Base-by-base conservation (phyloP, 352 stramenopile species). In the Phytophthora multivora region DNA sequence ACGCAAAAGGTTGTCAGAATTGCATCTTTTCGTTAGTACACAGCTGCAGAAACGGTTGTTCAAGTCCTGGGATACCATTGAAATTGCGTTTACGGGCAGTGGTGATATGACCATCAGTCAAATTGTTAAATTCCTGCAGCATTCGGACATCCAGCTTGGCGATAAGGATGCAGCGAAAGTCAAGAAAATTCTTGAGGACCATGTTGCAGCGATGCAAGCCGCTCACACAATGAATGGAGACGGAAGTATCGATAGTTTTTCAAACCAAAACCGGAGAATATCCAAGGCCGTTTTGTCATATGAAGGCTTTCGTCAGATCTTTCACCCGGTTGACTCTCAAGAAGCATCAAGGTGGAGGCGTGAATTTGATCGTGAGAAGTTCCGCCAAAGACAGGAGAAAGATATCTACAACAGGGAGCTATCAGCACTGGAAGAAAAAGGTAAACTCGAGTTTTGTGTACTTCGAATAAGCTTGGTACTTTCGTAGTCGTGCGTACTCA, bases 321-420 rank as follows among this genome's bases (percentile, higher is more conserved):
- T 92, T 50, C 79, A 86, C 25, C 75, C 81, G 2, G 65, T 71
- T 23, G 75, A 92, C 39, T 48, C 42, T 2, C 59, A 83, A 28
- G 78, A 89, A 12, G 66, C 70, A 8, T 63, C 64, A 2, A 73
- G 59, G 9, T 94, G 86, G 86, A 79, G 79, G 39, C 78, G 75
- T 13, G 83, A 94, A 48, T 88, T 91, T 33, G 81, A 93, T n/a
- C 60, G 73, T 0, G 81, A 93, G 35, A 87, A 85, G 26, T 59
- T 73, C 1, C 73, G 72, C 0, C 58, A 77, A 51, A 68, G 55
- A 4, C 78, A 91, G 28, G 83, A 94, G 46, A 83, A 90, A 39
- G 81, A 89, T 43, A 84, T 91, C 16, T 91, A 91, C 49, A 72
- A 72, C 13, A 77, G 69, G 5, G 82, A 94, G 30, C 66, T 92